Conservation (phyloP, 202 grass and related monocot species). For the Schoenoplectus tabernaemontani region DNA sequence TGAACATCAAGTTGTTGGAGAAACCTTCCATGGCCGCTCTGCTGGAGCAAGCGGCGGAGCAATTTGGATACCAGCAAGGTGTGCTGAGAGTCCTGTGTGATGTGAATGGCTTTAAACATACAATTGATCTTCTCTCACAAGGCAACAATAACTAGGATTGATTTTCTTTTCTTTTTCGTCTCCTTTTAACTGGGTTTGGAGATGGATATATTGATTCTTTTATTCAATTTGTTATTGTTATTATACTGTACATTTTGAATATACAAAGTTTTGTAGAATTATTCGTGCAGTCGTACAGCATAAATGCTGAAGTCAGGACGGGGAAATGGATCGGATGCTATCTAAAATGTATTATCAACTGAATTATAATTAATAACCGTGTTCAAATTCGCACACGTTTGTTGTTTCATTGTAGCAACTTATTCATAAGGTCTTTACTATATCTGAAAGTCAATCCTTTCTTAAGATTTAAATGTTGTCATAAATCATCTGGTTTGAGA, state of each 20-base stretch:
- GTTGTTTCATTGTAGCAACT: not conserved
- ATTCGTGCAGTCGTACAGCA: not conserved
- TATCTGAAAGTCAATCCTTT: not conserved
- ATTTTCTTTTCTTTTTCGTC: not conserved
- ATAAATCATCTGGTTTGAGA: not conserved
- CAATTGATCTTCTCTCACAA: constrained; percentile 19
- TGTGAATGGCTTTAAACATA: constrained; percentile 23
- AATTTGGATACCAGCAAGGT: constrained; percentile 49
- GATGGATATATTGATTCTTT: not conserved
- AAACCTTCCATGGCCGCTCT: constrained; percentile 35
- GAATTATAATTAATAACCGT: not conserved
- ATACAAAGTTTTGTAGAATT: not conserved
- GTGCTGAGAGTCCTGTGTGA: constrained; percentile 56
- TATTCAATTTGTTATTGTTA: not conserved
- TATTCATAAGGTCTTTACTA: not conserved
- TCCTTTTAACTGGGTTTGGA: not conserved
- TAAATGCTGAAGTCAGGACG: not conserved
- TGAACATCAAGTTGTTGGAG: constrained; percentile 41
- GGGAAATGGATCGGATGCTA: not conserved
- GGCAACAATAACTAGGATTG: not conserved
- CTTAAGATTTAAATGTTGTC: not conserved
- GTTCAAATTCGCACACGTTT: not conserved
- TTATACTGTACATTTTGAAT: constrained; percentile 2
- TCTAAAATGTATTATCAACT: not conserved
- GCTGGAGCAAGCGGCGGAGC: constrained; percentile 43